Conservation (phyloP, 2,329 filamentous ascomycete species). For the Bisporella sp. region DNA sequence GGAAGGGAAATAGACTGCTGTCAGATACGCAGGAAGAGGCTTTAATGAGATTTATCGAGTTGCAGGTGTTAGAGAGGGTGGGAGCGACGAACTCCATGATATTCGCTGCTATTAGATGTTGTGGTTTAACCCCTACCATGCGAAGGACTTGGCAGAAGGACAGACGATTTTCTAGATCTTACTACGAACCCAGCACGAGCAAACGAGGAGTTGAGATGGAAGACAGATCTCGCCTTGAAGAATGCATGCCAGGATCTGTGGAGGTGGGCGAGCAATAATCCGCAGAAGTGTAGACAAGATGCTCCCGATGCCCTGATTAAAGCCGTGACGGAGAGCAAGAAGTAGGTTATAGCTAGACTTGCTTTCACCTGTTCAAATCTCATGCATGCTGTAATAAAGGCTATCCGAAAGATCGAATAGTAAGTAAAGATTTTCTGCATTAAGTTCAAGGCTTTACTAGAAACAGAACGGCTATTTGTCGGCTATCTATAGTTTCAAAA, state of each 20-base stretch:
- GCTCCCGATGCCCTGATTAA: conserved; percentile 76
- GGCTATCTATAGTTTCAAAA: conserved; percentile 51
- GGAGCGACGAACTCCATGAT: too few species aligned
- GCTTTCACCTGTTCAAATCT: not conserved
- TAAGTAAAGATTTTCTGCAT: not conserved
- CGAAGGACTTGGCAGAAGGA: conserved; percentile 73
- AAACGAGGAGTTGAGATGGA: conserved; percentile 86
- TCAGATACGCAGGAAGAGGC: too few species aligned
- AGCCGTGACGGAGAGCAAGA: conserved; percentile 33
- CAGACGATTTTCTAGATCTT: conserved; percentile 88
- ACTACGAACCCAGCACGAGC: conserved; percentile 86
- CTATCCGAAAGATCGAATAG: not conserved
- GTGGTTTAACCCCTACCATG: conserved; percentile 84
- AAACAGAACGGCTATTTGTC: too few species aligned
- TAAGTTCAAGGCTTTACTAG: not conserved
- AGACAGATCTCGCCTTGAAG: conserved; percentile 83
- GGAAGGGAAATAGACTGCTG: too few species aligned
- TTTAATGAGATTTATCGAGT: too few species aligned
- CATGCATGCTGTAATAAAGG: not conserved
- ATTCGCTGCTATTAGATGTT: too few species aligned
- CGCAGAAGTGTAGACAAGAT: conserved; percentile 85
- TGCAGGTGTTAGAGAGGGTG: too few species aligned
- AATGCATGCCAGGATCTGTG: conserved; percentile 91
- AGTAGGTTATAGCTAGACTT: too few species aligned
- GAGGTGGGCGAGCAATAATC: conserved; percentile 97